These are phyloP conservation scores for Carex pumila DNA, from an alignment of 176 grass and related monocot genomes.

Conservation along the genomic window DNA sequence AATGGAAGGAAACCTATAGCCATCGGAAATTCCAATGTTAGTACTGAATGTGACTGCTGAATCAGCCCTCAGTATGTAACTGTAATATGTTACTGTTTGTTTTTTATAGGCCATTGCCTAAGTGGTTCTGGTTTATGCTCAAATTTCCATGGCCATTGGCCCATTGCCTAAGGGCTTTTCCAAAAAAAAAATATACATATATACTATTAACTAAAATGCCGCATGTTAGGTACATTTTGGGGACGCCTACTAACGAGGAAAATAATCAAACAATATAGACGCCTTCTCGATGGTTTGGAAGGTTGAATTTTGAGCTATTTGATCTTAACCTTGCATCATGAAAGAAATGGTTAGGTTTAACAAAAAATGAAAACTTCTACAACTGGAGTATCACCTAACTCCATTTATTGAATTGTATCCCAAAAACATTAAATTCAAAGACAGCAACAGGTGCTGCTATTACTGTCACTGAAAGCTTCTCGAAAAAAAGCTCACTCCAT, in stretches of 20 bases:
- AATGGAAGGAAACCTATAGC: no score
- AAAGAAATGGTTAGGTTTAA: constrained; percentile 19
- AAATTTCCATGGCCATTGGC: neutral
- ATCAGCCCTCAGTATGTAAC: neutral
- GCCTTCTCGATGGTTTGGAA: constrained; percentile 8
- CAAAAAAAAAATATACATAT: neutral
- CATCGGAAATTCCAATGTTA: neutral
- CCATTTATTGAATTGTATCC: constrained; percentile 4
- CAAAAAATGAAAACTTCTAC: constrained; percentile 3
- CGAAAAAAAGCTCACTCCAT: no score
- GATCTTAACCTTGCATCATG: neutral
- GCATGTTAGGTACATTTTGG: neutral
- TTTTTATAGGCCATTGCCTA: neutral
- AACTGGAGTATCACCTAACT: constrained; percentile 19
- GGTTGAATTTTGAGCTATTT: neutral
- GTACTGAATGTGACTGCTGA: neutral
- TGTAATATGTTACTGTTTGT: neutral
- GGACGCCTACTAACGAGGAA: neutral
- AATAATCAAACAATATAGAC: neutral
- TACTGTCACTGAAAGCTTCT: neutral
- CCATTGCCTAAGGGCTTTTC: no score
- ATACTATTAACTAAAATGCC: neutral
- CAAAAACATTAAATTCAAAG: neutral
- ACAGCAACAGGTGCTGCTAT: neutral
- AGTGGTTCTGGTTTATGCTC: neutral